Evolutionary conservation across 78 protist genomes (phyloP).

Genomic region (Speleostelium caveatum): DNA sequence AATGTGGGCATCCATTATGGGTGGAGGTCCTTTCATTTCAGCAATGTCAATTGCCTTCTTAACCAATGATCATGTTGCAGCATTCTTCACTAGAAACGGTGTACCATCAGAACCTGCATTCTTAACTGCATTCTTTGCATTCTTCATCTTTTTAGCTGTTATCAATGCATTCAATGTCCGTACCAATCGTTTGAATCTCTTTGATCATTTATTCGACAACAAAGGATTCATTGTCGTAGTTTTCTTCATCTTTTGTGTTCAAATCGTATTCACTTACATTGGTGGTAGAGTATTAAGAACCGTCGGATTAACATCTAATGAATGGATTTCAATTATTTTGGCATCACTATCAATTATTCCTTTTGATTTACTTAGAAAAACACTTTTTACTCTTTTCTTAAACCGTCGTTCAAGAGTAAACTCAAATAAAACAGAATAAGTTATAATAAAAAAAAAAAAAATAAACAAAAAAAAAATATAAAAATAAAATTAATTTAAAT

Average conservation of each 20-base stretch:
- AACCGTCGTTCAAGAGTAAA: neutral
- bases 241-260: slow-evolving; percentile 77
- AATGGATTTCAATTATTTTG: slow-evolving; percentile 68
- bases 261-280: slow-evolving; percentile 80
- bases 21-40: slow-evolving; percentile 79
- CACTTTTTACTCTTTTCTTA: slow-evolving; percentile 38
- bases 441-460: no score
- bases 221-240: slow-evolving; percentile 75
- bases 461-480: no score
- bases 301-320: slow-evolving; percentile 67
- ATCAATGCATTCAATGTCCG: slow-evolving; percentile 92
- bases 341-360: slow-evolving; percentile 76
- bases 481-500: no score
- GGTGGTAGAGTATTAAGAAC: slow-evolving; percentile 83
- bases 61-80: slow-evolving; percentile 21
- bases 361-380: slow-evolving; percentile 70
- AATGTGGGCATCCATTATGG: slow-evolving; percentile 84
- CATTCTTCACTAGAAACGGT: slow-evolving; percentile 48
- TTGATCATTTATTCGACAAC: slow-evolving; percentile 76
- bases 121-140: slow-evolving; percentile 88
- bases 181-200: slow-evolving; percentile 72
- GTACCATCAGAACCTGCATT: slow-evolving; percentile 69
- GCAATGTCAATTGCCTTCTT: slow-evolving; percentile 54
- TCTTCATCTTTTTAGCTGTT: slow-evolving; percentile 86
- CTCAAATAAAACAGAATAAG: no score